These are phyloP conservation scores for Yamadazyma sp. DNA, from an alignment of 1,139 yeast genomes.

Conservation along the genomic window DNA sequence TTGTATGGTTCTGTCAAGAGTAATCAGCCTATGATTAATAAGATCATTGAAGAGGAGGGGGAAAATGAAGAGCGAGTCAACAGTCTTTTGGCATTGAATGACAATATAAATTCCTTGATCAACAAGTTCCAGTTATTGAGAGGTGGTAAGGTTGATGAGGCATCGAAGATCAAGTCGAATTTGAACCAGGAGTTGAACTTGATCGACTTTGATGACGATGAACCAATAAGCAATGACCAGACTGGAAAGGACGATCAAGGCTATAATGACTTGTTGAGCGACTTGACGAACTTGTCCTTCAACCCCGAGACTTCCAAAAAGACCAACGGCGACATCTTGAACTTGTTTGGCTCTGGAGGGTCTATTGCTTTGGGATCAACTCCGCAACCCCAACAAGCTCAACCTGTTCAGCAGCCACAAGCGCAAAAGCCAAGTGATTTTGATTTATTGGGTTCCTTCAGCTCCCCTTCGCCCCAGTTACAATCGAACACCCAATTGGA, in stretches of 20 bases:
- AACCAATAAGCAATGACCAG: conserved; percentile 36
- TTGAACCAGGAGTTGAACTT: conserved; percentile 52
- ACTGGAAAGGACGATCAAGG: conserved; percentile 44
- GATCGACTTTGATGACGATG: conserved; percentile 76
- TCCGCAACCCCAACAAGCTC: conserved; percentile 9
- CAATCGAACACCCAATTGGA: conserved; percentile 48
- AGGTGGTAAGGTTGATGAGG: conserved; percentile 62
- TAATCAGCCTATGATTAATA: conserved; percentile 84
- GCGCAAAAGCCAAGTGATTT: conserved; percentile 17
- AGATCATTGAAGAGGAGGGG: conserved; percentile 64
- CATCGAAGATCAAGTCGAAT: conserved; percentile 52
- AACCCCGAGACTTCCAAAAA: conserved; percentile 15
- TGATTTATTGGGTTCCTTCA: conserved; percentile 48
- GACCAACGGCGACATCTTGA: conserved; percentile 32
- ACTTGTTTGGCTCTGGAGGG: conserved; percentile 50
- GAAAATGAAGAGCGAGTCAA: conserved; percentile 65
- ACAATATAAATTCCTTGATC: conserved; percentile 68
- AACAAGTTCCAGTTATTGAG: conserved; percentile 67
- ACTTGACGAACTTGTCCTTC: conserved; percentile 63
- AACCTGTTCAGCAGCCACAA: conserved; percentile 13
- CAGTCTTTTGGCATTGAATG: conserved; percentile 70
- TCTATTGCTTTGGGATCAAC: conserved; percentile 38
- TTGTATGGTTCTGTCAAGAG: conserved; percentile 76
- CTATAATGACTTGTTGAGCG: conserved; percentile 69
- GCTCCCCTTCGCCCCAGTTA: conserved; percentile 48